Conservation (phyloP, 495 filamentous ascomycete species). For the Platismatia glauca region DNA sequence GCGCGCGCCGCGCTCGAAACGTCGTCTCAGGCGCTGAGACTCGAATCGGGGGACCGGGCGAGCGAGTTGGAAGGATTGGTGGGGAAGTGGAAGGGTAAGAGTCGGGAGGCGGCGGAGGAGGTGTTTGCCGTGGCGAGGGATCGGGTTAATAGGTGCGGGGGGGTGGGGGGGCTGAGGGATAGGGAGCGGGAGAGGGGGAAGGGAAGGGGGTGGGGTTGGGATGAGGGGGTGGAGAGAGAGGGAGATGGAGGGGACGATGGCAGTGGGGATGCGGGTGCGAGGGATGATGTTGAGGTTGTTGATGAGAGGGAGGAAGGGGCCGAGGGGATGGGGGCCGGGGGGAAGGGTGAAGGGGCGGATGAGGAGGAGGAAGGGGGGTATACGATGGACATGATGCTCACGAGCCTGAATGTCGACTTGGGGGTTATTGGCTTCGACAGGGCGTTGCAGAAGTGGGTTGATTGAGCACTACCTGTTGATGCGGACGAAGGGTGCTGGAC, state of each 20-base stretch:
- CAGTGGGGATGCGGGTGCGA: neutral
- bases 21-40: conserved; percentile 40
- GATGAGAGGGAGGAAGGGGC: conserved; percentile 16
- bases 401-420: conserved; percentile 55
- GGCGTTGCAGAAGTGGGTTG: conserved; percentile 44
- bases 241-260: conserved; percentile 14
- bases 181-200: conserved; percentile 34
- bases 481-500: too few species aligned
- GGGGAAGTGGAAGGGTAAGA: conserved; percentile 39
- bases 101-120: conserved; percentile 44
- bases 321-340: too few species aligned
- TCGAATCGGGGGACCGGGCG: conserved; percentile 40
- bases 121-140: conserved; percentile 38
- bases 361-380: conserved; percentile 42
- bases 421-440: conserved; percentile 55
- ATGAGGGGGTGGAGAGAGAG: conserved; percentile 10
- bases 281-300: conserved; percentile 4
- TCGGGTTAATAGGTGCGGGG: conserved; percentile 45
- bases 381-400: conserved; percentile 66
- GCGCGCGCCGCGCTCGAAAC: conserved; percentile 38
- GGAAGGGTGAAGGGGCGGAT: conserved; percentile 24
- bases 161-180: conserved; percentile 46
- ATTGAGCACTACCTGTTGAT: too few species aligned
- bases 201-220: conserved; percentile 7
- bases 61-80: conserved; percentile 42